Base-by-base conservation (phyloP, 371 early-diverging fungal genomes). In the Syncephalastrum contaminatum region DNA sequence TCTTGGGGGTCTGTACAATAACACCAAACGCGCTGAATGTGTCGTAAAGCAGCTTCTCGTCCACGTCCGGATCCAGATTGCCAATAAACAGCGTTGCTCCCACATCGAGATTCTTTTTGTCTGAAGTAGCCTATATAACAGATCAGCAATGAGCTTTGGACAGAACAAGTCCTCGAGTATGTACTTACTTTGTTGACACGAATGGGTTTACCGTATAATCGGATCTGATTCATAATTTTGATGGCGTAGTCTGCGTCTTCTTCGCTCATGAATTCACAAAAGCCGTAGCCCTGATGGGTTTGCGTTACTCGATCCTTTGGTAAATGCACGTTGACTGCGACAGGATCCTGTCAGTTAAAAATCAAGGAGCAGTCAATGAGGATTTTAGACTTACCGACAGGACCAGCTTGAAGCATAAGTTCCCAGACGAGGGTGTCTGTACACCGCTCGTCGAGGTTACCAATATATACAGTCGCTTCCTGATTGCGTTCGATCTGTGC, bases 181-280 rank as follows among this genome's bases (percentile, higher is more conserved):
- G 48, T 12, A 19, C 15, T 49, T 75, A 84, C 89, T 81, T 96
- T 96, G 80, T 98, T 99, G 55, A 97, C 91, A 41, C 97, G 88
- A 49, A 99, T 83, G 2, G 99, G 97, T 63, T 95, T 95, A 53
- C 97, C 97, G 51, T 77, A 98, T 19, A 99, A 72, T 67, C 95
- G 93, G 40, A 97, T 83, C 83, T 96, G 92, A 74, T 96, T 95
- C 92, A 97, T 90, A 50, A 96, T 90, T 65, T 93, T 93, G 25
- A 93, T 91, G 15, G 98, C 95, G 69, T 99, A 99, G 64, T 97
- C 95, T 2, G 98, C 97, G 63, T 99, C 99, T 48, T 95, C 94
- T 60, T 94, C 91, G 2, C 91, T 86, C 63, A 88, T 76, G 71
- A 93, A 99, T 72, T 98, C 98, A 51, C 90, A 91, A 69, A 99